Evolutionary conservation across 768 basidiomycete genomes (phyloP).

Genomic region (Imleria badia): DNA sequence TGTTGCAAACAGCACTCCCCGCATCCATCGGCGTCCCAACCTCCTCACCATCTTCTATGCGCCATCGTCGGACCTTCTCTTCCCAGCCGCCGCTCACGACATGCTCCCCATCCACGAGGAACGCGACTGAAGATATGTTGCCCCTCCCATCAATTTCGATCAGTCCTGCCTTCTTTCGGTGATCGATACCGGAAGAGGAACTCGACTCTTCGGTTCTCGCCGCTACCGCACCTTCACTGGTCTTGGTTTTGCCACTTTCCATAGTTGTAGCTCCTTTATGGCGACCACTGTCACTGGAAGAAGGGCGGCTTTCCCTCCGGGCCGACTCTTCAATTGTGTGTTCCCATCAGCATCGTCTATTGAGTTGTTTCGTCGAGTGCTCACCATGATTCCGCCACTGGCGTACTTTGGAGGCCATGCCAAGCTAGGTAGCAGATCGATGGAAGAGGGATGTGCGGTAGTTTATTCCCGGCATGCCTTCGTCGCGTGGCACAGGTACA

Average conservation of each 20-base stretch:
- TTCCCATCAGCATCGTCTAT: neutral
- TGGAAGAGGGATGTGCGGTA: neutral
- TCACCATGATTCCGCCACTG: neutral
- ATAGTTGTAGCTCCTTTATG: too few relatives aligned
- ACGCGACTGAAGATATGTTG: neutral
- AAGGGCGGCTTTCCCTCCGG: too few relatives aligned
- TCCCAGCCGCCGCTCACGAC: neutral
- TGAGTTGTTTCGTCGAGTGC: neutral
- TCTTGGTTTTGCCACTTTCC: too few relatives aligned
- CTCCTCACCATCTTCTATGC: neutral
- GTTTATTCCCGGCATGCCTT: neutral
- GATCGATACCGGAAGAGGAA: neutral
- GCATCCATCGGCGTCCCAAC: neutral
- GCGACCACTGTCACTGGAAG: too few relatives aligned
- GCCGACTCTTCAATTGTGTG: neutral
- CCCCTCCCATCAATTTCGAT: neutral
- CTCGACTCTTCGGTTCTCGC: too few relatives aligned
- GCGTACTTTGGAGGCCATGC: neutral
- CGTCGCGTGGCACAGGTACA: too few relatives aligned
- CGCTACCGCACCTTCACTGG: too few relatives aligned
- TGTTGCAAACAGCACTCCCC: neutral
- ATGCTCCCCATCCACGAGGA: neutral
- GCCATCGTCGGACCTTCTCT: neutral
- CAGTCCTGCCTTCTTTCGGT: neutral
- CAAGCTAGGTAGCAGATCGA: neutral